Evolutionary conservation across 2,329 filamentous ascomycete species (phyloP).

Genomic region (Pseudogymnoascus sp.): DNA sequence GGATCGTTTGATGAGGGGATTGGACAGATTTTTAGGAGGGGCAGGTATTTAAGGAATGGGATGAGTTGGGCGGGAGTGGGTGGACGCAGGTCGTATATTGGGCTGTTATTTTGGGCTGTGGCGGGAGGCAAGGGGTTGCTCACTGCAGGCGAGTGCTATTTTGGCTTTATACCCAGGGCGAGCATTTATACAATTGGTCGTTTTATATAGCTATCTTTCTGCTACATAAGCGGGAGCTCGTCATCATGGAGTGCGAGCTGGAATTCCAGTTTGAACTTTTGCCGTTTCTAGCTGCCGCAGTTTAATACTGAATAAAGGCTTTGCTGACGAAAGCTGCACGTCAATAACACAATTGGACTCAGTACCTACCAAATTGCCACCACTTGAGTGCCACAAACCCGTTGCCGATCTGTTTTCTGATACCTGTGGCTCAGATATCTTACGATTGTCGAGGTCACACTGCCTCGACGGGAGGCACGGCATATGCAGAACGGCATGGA

Average conservation of each 20-base stretch:
- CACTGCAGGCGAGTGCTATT: background rate
- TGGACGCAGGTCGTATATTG: background rate
- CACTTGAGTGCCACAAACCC: background rate
- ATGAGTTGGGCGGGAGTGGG: background rate
- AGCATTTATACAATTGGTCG: background rate
- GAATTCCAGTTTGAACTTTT: background rate
- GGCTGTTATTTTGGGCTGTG: background rate
- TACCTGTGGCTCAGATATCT: no score
- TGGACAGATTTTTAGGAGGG: background rate
- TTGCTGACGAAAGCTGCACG: background rate
- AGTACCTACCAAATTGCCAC: background rate
- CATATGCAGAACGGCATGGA: slow-evolving; percentile 7
- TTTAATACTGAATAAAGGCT: background rate
- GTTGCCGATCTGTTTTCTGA: no score
- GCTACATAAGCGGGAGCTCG: background rate
- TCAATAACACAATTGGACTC: background rate
- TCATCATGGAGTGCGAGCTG: background rate
- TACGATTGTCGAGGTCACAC: background rate
- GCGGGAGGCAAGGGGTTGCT: background rate
- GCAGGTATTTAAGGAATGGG: background rate
- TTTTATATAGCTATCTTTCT: background rate
- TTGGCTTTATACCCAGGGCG: background rate
- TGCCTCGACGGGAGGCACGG: background rate
- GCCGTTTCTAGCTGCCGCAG: background rate
- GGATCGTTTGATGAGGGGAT: background rate